Conservation (phyloP, 352 stramenopile species). For the Pythium volutum region DNA sequence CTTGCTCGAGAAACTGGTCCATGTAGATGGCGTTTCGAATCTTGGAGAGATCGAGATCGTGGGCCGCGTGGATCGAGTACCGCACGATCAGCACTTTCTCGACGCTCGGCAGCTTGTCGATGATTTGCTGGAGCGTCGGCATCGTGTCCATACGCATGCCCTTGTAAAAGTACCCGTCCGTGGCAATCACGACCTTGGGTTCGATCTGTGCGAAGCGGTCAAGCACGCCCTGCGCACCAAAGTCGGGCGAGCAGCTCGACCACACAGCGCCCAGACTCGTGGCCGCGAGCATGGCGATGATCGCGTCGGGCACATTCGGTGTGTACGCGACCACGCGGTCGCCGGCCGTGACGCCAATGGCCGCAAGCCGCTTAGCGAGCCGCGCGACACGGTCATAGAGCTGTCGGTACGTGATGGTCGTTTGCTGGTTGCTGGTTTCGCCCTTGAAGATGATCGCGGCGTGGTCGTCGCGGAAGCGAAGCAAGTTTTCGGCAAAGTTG, state of each 20-base stretch:
- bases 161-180: conserved; percentile 81
- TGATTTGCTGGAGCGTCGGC: conserved; percentile 53
- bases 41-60: conserved; percentile 63
- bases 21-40: conserved; percentile 52
- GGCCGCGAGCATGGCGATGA: conserved; percentile 69
- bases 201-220: conserved; percentile 83
- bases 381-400: conserved; percentile 57
- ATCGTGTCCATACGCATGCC: conserved; percentile 63
- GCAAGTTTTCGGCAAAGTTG: conserved; percentile 77
- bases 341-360: conserved; percentile 46
- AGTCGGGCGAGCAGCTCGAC: conserved; percentile 86
- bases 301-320: conserved; percentile 66
- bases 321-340: conserved; percentile 71
- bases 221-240: conserved; percentile 76
- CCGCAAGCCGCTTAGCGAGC: conserved; percentile 38
- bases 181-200: conserved; percentile 73
- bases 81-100: conserved; percentile 59
- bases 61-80: conserved; percentile 50
- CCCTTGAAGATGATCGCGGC: conserved; percentile 72
- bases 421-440: conserved; percentile 60
- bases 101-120: conserved; percentile 58
- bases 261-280: conserved; percentile 68
- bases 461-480: conserved; percentile 69
- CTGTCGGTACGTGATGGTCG: conserved; percentile 57
- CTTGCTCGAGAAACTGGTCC: conserved; percentile 44